These are phyloP conservation scores for Ceratobasidium sp. DNA, from an alignment of 1,284 basidiomycete genomes.

Conservation along the genomic window DNA sequence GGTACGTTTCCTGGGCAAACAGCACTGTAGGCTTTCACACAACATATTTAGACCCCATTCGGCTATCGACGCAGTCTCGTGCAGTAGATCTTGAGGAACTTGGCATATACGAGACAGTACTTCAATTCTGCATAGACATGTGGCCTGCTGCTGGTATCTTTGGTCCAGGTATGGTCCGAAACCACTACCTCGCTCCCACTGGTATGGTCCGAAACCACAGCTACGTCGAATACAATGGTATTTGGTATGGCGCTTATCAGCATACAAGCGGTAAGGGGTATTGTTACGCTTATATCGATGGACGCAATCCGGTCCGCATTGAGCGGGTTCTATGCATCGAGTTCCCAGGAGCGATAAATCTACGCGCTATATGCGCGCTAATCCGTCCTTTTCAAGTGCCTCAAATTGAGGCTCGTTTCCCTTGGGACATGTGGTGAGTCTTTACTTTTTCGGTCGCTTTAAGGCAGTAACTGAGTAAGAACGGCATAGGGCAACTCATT, in stretches of 20 bases:
- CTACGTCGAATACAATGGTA: slow-evolving; percentile 30
- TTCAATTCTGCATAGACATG: slow-evolving; percentile 15
- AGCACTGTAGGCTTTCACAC: neutral
- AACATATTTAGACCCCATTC: neutral
- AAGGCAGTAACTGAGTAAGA: no score
- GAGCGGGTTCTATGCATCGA: slow-evolving; percentile 15
- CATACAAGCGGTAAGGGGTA: slow-evolving; percentile 36
- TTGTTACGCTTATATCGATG: slow-evolving; percentile 27
- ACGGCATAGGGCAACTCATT: neutral
- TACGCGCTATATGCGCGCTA: neutral
- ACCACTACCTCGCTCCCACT: slow-evolving; percentile 14
- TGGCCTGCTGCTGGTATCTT: slow-evolving; percentile 41
- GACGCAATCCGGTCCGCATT: neutral
- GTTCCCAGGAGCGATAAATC: neutral
- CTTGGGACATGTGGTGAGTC: slow-evolving; percentile 27
- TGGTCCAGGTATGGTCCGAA: slow-evolving; percentile 7
- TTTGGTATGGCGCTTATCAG: neutral
- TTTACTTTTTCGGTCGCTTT: neutral
- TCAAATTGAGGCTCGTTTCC: neutral
- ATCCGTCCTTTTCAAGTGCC: neutral
- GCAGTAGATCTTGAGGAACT: neutral
- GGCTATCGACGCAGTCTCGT: slow-evolving; percentile 8
- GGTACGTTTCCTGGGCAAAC: neutral
- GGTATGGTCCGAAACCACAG: slow-evolving; percentile 25
- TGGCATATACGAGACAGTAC: slow-evolving; percentile 8